Base-by-base conservation (phyloP, 2,329 filamentous ascomycete genomes). In the Monosporascus sp. region DNA sequence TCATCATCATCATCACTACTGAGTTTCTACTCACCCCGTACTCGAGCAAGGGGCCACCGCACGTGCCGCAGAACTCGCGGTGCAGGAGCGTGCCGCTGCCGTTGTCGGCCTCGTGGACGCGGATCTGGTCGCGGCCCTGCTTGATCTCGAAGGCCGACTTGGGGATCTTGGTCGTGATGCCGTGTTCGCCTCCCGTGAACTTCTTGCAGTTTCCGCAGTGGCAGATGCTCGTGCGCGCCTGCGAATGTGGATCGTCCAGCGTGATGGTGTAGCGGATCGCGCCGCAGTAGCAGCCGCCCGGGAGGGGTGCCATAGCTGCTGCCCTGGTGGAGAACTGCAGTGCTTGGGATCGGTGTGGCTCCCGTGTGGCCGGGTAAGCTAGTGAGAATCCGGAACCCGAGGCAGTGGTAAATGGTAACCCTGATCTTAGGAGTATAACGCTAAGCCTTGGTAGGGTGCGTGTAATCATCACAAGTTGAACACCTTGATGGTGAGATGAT, bases 131-230 rank as follows among this genome's bases (percentile, higher is more conserved):
- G 4, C 17, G 31, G 0, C 74, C 75, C 14, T 62, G 47, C 0
- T 65, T 73, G 47, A 79, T 67, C 11, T 56, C 63, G 51, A 79
- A 73, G 0, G 72, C 57, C 3, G 73, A 68, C 24, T 72, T 68
- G 17, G 77, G 71, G 7, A 81, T 67, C 61, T 79, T 80, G 3
- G 75, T 72, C 1, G 78, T 81, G 17, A 81, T 66, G 15, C 78
- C 78, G 60, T 76, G 80, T 48, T 75, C 74, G 27, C 72, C 69
- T 7, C 77, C 76, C 48, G 77, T 79, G 37, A 76, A 77, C 70
- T 77, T 77, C 70, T 78, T 81, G 68, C 78, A 81, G 59, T 74
- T 78, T 18, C 63, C 56, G 59, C 78, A 81, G 61, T 82, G 77
- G 57, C 78, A 82, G 17, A 82, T 59, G 9, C 72, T 77, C 1